Conservation (phyloP, 1,139 yeast genomes). For the Kluyveromyces sp. region DNA sequence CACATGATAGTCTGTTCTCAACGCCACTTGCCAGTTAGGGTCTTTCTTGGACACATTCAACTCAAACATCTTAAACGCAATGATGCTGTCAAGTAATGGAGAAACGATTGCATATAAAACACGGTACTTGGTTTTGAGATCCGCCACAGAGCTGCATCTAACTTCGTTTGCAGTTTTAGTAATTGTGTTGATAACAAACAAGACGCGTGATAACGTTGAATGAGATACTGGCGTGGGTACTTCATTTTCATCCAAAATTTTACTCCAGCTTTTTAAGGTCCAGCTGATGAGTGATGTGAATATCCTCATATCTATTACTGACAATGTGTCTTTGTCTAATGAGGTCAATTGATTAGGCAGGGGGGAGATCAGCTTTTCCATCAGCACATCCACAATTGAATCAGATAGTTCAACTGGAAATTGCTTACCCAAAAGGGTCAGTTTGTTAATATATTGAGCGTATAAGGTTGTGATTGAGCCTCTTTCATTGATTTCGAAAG, state of each 20-base stretch:
- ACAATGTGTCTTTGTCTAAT: slow-evolving; percentile 12
- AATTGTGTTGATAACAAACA: slow-evolving; percentile 8
- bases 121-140: slow-evolving; percentile 7
- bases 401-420: slow-evolving; percentile 23
- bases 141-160: slow-evolving; percentile 5
- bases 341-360: slow-evolving; percentile 15
- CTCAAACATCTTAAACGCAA: slow-evolving; percentile 31
- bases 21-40: slow-evolving; percentile 17
- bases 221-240: slow-evolving; percentile 8
- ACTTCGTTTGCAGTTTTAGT: slow-evolving; percentile 12
- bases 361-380: slow-evolving; percentile 15
- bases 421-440: slow-evolving; percentile 25
- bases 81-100: slow-evolving; percentile 25
- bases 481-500: slow-evolving; percentile 10
- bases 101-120: slow-evolving; percentile 20
- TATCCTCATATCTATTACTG: slow-evolving; percentile 22
- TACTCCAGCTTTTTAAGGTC: slow-evolving; percentile 27
- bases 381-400: slow-evolving; percentile 16
- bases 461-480: slow-evolving; percentile 12
- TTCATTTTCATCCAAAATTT: slow-evolving; percentile 14
- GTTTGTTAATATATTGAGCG: slow-evolving; percentile 23
- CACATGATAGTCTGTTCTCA: slow-evolving; percentile 17
- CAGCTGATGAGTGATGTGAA: slow-evolving; percentile 25
- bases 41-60: slow-evolving; percentile 24
- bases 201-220: slow-evolving; percentile 7